phyloP scores from a whole-genome alignment of 129 eudicot species.

The Deinandra increscens region DNA sequence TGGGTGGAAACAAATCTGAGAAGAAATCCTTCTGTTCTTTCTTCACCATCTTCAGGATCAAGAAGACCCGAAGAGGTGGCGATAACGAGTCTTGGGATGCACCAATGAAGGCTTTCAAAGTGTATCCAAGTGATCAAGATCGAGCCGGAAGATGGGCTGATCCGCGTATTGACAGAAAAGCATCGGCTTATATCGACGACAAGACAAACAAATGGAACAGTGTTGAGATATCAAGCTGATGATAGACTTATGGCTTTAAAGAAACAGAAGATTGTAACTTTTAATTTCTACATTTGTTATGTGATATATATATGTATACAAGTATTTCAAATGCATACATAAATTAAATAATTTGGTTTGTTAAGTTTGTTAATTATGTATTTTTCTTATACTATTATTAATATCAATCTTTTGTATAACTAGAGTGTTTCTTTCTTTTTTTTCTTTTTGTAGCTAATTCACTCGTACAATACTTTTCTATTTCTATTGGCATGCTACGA shows the following conservation, averaged over 20 bases:
- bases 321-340: not conserved
- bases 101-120: slow-evolving; percentile 30
- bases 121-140: slow-evolving; percentile 30
- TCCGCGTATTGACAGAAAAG: slow-evolving; percentile 31
- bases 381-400: not conserved
- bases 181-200: slow-evolving; percentile 24
- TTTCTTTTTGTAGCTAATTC: too few species aligned
- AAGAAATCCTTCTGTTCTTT: slow-evolving; percentile 13
- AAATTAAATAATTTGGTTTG: not conserved
- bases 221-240: slow-evolving; percentile 19
- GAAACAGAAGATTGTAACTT: not conserved
- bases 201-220: slow-evolving; percentile 26
- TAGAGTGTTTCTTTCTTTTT: too few species aligned
- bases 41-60: slow-evolving; percentile 6
- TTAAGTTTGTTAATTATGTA: not conserved
- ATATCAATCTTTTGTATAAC: too few species aligned
- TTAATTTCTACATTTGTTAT: slow-evolving; percentile 14
- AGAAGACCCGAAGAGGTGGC: slow-evolving; percentile 5
- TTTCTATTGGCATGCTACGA: too few species aligned
- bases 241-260: not conserved
- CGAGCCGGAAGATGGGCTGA: slow-evolving; percentile 21
- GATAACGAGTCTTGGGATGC: slow-evolving; percentile 12
- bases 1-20: slow-evolving; percentile 14
- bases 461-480: too few species aligned
- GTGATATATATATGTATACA: not conserved